Evolutionary conservation across 192 early-diverging fungal genomes (phyloP).

Genomic region (Kappamyces sp.): DNA sequence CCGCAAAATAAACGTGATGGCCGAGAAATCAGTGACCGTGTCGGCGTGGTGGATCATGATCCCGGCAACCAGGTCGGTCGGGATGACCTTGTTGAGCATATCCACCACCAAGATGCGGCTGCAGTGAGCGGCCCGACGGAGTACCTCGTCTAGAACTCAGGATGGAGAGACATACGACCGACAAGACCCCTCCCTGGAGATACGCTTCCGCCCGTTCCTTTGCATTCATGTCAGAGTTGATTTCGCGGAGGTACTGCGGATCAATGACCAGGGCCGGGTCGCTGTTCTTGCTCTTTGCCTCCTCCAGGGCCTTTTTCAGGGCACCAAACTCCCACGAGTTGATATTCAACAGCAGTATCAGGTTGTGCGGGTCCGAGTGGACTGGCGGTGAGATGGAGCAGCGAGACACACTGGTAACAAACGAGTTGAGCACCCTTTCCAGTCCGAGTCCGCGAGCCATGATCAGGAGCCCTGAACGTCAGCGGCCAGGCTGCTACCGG

Average conservation of each 20-base stretch:
- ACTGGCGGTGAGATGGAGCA: background rate
- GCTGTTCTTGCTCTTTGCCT: slow-evolving; percentile 12
- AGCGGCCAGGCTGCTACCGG: slow-evolving; percentile 46
- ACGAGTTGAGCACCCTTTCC: slow-evolving; percentile 57
- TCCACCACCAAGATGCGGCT: slow-evolving; percentile 77
- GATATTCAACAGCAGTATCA: slow-evolving; percentile 78
- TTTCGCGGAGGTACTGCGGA: slow-evolving; percentile 42
- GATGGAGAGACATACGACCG: slow-evolving; percentile 63
- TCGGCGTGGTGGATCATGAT: slow-evolving; percentile 67
- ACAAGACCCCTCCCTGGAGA: slow-evolving; percentile 73
- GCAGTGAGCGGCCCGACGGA: background rate
- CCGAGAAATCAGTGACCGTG: slow-evolving; percentile 70
- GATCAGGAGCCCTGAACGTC: slow-evolving; percentile 58
- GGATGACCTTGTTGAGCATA: slow-evolving; percentile 72
- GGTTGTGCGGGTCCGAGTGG: slow-evolving; percentile 55
- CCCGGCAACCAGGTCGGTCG: slow-evolving; percentile 70
- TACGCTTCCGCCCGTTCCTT: slow-evolving; percentile 58
- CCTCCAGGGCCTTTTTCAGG: slow-evolving; percentile 29
- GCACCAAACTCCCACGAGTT: slow-evolving; percentile 30
- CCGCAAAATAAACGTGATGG: slow-evolving; percentile 84
- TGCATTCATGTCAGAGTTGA: slow-evolving; percentile 54
- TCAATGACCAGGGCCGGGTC: slow-evolving; percentile 19
- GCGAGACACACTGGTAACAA: slow-evolving; percentile 47
- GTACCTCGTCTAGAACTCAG: background rate
- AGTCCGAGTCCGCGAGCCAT: slow-evolving; percentile 75